Percentiles rank a stretch among this genome's conserved stretches.
Conservation (phyloP, 306 rosid species). For the barrel medic (Medicago truncatula) region MtrunA17r5.0-ANR NC_053043.1:13868501-13869000, state of each 20-base stretch:
- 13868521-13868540: not conserved
- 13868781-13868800: slow-evolving; percentile 14
- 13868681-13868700: not conserved
- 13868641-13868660: not conserved
- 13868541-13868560: not conserved
- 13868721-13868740: slow-evolving; percentile 3
- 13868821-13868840: slow-evolving; percentile 9
- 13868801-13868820: slow-evolving; percentile 16
- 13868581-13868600: not conserved
- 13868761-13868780: not conserved
- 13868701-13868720: not conserved
- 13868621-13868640: not conserved
- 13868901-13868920: slow-evolving; percentile 26
- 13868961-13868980: slow-evolving; percentile 34
- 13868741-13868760: not conserved
- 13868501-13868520: too few relatives aligned
- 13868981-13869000: not conserved
- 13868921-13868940: not conserved
- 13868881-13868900: slow-evolving; percentile 51
- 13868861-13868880: slow-evolving; percentile 26
- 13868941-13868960: slow-evolving; percentile 32
- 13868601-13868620: not conserved
- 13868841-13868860: not conserved
- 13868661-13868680: too few relatives aligned
- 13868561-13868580: not conserved